These are phyloP conservation scores for Leishmania turanica DNA, from an alignment of 208 protist genomes.

Conservation along the genomic window DNA sequence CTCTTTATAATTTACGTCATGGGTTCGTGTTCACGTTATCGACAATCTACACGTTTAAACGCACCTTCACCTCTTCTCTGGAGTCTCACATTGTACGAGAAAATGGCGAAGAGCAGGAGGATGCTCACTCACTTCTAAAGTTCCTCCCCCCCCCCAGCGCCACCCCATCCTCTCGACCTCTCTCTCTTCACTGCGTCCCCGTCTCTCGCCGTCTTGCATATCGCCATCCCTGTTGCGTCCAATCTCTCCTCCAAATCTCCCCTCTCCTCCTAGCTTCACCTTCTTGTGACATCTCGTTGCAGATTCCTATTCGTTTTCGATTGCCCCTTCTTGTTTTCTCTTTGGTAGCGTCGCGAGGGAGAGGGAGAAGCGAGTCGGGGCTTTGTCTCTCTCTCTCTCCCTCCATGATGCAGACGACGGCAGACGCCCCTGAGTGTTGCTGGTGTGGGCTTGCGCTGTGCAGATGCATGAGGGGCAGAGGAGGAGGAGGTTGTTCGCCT, in stretches of 20 bases:
- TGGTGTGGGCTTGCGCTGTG: not conserved
- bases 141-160: too few species aligned
- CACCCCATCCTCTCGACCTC: not conserved
- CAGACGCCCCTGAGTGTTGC: not conserved
- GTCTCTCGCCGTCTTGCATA: not conserved
- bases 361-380: not conserved
- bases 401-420: not conserved
- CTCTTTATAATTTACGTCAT: not conserved
- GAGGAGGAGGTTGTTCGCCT: not conserved
- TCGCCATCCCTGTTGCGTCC: not conserved
- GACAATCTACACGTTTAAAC: not conserved
- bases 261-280: not conserved
- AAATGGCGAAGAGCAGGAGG: not conserved
- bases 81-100: not conserved
- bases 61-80: not conserved
- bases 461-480: not conserved
- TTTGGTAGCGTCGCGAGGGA: not conserved
- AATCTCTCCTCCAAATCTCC: not conserved
- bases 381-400: not conserved
- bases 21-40: not conserved
- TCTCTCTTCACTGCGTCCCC: not conserved
- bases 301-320: not conserved
- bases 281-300: not conserved
- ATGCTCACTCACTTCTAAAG: not conserved
- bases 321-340: constrained; percentile 3